phyloP scores from a whole-genome alignment of 441 rosid species.

The Manihot esculenta region DNA sequence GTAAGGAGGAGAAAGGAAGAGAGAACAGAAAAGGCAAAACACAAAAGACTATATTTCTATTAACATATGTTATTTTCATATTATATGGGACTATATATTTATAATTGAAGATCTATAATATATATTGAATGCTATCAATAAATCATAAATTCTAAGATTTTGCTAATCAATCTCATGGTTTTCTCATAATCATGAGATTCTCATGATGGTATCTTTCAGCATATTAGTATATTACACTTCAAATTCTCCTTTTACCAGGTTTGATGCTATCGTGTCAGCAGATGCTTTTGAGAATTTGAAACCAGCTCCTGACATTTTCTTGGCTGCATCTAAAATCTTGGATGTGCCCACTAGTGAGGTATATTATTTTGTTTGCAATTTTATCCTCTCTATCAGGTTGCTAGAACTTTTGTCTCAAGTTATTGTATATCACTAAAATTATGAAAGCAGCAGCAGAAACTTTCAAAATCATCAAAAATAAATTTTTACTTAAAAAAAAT shows the following conservation, averaged over 20 bases:
- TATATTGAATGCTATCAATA: too few species aligned
- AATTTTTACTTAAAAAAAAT: too few species aligned
- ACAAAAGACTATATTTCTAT: too few species aligned
- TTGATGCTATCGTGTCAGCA: slow-evolving; percentile 95
- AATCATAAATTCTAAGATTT: too few species aligned
- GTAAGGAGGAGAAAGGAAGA: too few species aligned
- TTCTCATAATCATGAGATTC: too few species aligned
- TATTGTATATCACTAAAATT: not conserved
- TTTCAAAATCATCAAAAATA: too few species aligned
- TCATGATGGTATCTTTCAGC: slow-evolving; percentile 1
- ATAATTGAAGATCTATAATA: too few species aligned
- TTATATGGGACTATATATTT: too few species aligned
- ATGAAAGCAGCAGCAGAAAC: not conserved
- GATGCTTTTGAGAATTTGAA: slow-evolving; percentile 97
- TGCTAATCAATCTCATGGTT: too few species aligned
- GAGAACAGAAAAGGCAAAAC: too few species aligned
- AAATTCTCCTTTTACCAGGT: slow-evolving; percentile 51
- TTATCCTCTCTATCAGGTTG: slow-evolving; percentile 4
- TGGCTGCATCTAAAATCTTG: slow-evolving; percentile 88
- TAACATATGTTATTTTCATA: too few species aligned
- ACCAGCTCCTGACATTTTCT: slow-evolving; percentile 97
- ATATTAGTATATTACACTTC: slow-evolving; percentile 12
- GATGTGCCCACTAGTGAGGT: slow-evolving; percentile 81
- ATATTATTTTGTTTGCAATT: slow-evolving; percentile 15
- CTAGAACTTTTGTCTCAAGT: not conserved